Conservation (phyloP, 306 rosid genomes). For the Lithocarpus polystachyus region DNA sequence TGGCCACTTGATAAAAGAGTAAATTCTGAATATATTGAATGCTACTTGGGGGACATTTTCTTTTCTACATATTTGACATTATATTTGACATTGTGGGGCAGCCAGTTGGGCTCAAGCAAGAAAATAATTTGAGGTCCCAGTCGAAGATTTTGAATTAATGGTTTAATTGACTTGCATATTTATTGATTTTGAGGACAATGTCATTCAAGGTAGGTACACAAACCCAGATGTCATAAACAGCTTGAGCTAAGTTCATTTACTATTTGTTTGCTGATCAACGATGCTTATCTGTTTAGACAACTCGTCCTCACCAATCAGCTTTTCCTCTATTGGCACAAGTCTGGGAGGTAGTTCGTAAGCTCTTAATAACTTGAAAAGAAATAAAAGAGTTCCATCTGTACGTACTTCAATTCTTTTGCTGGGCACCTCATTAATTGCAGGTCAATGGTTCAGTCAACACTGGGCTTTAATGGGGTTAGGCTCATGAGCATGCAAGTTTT, state of each 20-base stretch:
- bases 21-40: slow-evolving; percentile 28
- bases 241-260: slow-evolving; percentile 48
- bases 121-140: slow-evolving; percentile 27
- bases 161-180: slow-evolving; percentile 31
- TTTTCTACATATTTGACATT: slow-evolving; percentile 30
- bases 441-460: background rate
- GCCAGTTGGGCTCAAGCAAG: slow-evolving; percentile 28
- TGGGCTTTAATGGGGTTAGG: background rate
- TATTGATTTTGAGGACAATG: slow-evolving; percentile 28
- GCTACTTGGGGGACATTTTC: slow-evolving; percentile 32
- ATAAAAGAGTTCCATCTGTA: background rate
- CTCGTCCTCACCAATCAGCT: background rate
- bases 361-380: background rate
- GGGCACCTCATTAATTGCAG: background rate
- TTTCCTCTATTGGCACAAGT: background rate
- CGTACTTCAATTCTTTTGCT: background rate
- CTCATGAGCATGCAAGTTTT: background rate
- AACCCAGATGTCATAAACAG: slow-evolving; percentile 30
- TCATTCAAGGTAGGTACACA: slow-evolving; percentile 30
- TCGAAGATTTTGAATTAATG: slow-evolving; percentile 14
- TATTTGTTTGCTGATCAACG: slow-evolving; percentile 17
- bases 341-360: background rate
- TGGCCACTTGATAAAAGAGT: slow-evolving; percentile 17
- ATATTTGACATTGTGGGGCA: slow-evolving; percentile 30
- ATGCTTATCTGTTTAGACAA: slow-evolving; percentile 15